Evolutionary conservation across 148 eudicot genomes (phyloP), one percentile per base, ranked within the genome.

Genomic region (Arctostaphylos glauca): DNA sequence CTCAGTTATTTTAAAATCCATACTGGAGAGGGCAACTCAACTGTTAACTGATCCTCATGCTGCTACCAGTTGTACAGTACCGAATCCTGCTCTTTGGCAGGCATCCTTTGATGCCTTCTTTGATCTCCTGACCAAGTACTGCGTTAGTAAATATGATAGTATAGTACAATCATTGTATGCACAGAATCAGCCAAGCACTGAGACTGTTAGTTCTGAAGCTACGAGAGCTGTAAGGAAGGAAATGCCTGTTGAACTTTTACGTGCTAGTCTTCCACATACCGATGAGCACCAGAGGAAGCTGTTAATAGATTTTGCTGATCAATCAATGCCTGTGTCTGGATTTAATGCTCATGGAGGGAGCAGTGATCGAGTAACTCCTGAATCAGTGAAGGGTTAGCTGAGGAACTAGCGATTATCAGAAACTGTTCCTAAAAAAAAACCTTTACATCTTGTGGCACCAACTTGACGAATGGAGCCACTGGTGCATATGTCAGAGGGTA

Each of bases 261-360:
- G 93, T 59, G 94, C 98, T 76, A 93, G 98, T 88, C 93, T 96
- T 83, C 97, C 99, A 18, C 99, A 96, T 85, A 96, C 98, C 55
- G 87, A 87, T 66, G 94, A 94, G 73, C 90, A 85, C 68, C 99
- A 96, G 79, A 86, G 89, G 79, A 93, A 96, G 87, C 88, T 92
- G 80, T 81, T 96, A 55, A 38, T 91, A 77, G 93, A 96, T 81
- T 92, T 96, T 85, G 93, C 97, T 55, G 92, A 93, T 54, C 85
- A 91, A 60, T 93, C 98, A n/a, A 86, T 89, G 84, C 99, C 98
- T 50, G 84, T 89, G 55, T 86, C 89, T 80, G 93, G 95, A 75
- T 85, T 91, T 71, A 88, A 86, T 84, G 80, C 86, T 79, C 91
- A 84, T 80, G 89, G 91, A 60, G 92, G 88, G 48, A 84, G 79